Conservation (phyloP, 768 basidiomycete species). For the Bullera alba region DNA sequence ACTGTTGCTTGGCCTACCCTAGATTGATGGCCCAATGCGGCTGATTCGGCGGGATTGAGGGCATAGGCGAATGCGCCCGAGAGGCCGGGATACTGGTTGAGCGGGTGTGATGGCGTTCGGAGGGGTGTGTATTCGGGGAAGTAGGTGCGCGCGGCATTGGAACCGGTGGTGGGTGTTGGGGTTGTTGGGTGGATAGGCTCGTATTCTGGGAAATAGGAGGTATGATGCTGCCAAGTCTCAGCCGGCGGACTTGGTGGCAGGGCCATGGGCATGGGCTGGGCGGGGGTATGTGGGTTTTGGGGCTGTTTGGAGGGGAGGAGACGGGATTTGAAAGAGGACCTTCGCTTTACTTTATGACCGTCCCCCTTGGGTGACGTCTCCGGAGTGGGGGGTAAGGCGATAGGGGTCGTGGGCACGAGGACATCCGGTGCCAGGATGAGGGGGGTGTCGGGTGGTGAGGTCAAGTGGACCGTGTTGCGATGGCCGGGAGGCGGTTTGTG, state of each 20-base stretch:
- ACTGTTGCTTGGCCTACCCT: constrained; percentile 16
- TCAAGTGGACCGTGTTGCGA: background rate
- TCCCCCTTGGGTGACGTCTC: background rate
- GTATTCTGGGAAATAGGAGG: constrained; percentile 34
- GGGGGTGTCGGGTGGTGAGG: background rate
- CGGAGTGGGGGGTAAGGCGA: background rate
- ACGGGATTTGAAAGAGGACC: background rate
- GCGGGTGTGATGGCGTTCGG: background rate
- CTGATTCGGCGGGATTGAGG: constrained; percentile 16
- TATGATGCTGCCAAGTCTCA: constrained; percentile 32
- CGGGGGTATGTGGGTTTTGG: background rate
- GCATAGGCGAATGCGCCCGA: constrained; percentile 4
- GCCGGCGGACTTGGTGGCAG: constrained; percentile 3
- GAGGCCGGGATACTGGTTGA: background rate
- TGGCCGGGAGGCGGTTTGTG: background rate
- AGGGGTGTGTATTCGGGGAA: constrained; percentile 3
- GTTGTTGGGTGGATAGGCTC: constrained; percentile 15
- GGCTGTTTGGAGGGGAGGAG: background rate
- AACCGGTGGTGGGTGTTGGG: background rate
- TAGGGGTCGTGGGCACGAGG: background rate
- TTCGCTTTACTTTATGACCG: too few relatives aligned
- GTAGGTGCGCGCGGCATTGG: background rate
- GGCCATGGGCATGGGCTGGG: background rate
- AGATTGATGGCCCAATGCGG: constrained; percentile 14
- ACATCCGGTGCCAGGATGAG: background rate